Base-by-base conservation (phyloP, 1,284 basidiomycete species). In the Puccinia hordei region DNA sequence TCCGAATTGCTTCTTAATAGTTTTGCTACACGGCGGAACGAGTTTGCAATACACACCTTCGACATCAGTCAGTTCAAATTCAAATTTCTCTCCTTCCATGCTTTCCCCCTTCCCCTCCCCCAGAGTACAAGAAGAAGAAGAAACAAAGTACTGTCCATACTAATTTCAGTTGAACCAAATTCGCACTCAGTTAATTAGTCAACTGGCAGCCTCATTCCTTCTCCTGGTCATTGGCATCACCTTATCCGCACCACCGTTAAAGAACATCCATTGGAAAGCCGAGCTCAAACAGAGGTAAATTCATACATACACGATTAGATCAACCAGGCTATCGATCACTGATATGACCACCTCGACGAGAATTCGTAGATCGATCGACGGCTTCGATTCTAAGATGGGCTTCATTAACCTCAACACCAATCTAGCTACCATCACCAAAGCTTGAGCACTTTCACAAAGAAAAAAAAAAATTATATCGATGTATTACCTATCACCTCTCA, bases 261-360 rank as follows among this genome's bases (percentile, higher is more conserved):
- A 69, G 49, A 53, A 69, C 41, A 69, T 69, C 13, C 15, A 69
- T 41, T 69, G 66, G 66, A 69, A 69, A 69, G 49, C 41, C 17
- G 66, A 69, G 30, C 49, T 69, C 41, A 69, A 69, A 35, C 66
- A 49, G 22, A 69, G 66, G 66, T 69, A 41, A 30, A 8, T 69
- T 49, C 17, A 46, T 13, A 22, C n/a, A n/a, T n/a, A n/a, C n/a
- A n/a, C n/a, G n/a, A n/a, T n/a, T n/a, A n/a, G n/a, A n/a, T n/a
- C n/a, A n/a, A 22, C 33, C 33, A 38, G 2, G 19, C 1, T 10
- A 19, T 22, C 33, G 5, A 22, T 38, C 22, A 8, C 59, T 63
- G 33, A 63, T 9, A 12, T 38, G 2, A 63, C n/a, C n/a, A n/a
- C n/a, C n/a, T 4, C 12, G 15, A 4, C 2, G 13, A 63, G 13